These are phyloP conservation scores for Aspergillus sp. DNA, from an alignment of 2,329 filamentous ascomycete species.

Conservation along the genomic window DNA sequence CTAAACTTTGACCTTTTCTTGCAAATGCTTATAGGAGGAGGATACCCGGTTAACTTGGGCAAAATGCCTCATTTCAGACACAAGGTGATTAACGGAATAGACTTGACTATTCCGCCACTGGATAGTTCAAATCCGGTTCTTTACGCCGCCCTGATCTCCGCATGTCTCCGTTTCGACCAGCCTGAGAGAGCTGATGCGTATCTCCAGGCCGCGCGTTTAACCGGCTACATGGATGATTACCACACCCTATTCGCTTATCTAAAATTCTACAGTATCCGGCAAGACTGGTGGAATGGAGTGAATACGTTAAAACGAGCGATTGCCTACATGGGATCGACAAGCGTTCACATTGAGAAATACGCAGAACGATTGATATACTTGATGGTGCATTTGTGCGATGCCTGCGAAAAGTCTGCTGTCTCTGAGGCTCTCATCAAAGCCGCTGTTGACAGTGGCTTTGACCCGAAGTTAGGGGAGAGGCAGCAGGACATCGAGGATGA, in stretches of 20 bases:
- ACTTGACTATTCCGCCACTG: constrained; percentile 30
- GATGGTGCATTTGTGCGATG: constrained; percentile 35
- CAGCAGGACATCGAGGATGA: constrained; percentile 22
- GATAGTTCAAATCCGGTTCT: constrained; percentile 28
- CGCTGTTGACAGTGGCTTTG: constrained; percentile 31
- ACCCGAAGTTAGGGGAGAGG: constrained; percentile 17
- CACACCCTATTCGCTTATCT: constrained; percentile 32
- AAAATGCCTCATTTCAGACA: constrained; percentile 18
- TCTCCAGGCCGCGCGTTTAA: constrained; percentile 27
- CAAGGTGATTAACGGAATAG: constrained; percentile 29
- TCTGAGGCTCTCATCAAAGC: constrained; percentile 28
- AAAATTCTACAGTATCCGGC: constrained; percentile 29
- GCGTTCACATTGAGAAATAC: constrained; percentile 16
- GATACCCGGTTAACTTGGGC: constrained; percentile 29
- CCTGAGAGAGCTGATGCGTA: constrained; percentile 36
- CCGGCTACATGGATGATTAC: constrained; percentile 33
- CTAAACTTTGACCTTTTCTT: constrained; percentile 36
- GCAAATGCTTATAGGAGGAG: constrained; percentile 28
- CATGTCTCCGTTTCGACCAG: constrained; percentile 35
- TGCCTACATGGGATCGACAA: constrained; percentile 31
- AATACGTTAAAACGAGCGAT: constrained; percentile 27
- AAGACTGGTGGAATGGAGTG: constrained; percentile 31
- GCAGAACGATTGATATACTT: constrained; percentile 31
- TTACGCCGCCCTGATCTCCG: constrained; percentile 30
- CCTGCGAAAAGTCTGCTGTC: constrained; percentile 24